phyloP scores from a whole-genome alignment of 1,284 basidiomycete species.

The Leccinum fuscescens region DNA sequence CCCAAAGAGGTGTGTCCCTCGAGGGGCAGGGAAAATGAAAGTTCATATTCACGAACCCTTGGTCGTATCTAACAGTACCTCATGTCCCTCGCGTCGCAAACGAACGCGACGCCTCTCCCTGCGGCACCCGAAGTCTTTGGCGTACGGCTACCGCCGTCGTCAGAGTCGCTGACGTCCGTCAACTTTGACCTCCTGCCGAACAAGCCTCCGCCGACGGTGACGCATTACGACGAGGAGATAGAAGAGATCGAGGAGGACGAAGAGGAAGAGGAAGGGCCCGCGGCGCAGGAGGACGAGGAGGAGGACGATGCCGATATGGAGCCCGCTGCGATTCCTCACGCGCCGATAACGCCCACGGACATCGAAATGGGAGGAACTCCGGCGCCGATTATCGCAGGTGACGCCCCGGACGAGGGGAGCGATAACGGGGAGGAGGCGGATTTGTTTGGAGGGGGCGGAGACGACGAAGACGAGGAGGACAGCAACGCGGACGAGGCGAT shows the following conservation, averaged over 20 bases:
- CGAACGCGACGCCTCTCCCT: slow-evolving; percentile 88
- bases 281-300: slow-evolving; percentile 47
- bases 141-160: slow-evolving; percentile 79
- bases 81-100: slow-evolving; percentile 84
- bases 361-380: slow-evolving; percentile 54
- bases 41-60: not conserved
- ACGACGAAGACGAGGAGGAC: slow-evolving; percentile 72
- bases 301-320: slow-evolving; percentile 61
- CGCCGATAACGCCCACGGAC: slow-evolving; percentile 54
- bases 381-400: slow-evolving; percentile 40
- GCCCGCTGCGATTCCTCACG: slow-evolving; percentile 41
- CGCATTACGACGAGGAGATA: slow-evolving; percentile 74
- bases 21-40: too few species aligned
- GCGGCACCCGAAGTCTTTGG: slow-evolving; percentile 95
- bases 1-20: slow-evolving; percentile 83
- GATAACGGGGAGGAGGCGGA: slow-evolving; percentile 61
- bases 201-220: slow-evolving; percentile 71
- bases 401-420: slow-evolving; percentile 57
- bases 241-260: slow-evolving; percentile 70
- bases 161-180: slow-evolving; percentile 85
- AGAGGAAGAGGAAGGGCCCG: slow-evolving; percentile 9
- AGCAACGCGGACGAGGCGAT: slow-evolving; percentile 56
- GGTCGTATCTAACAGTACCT: slow-evolving; percentile 61
- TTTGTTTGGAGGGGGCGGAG: slow-evolving; percentile 63
- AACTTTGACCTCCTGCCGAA: slow-evolving; percentile 95